These are phyloP conservation scores for Bombardia bombarda DNA, from an alignment of 495 filamentous ascomycete genomes.

Conservation along the genomic window DNA sequence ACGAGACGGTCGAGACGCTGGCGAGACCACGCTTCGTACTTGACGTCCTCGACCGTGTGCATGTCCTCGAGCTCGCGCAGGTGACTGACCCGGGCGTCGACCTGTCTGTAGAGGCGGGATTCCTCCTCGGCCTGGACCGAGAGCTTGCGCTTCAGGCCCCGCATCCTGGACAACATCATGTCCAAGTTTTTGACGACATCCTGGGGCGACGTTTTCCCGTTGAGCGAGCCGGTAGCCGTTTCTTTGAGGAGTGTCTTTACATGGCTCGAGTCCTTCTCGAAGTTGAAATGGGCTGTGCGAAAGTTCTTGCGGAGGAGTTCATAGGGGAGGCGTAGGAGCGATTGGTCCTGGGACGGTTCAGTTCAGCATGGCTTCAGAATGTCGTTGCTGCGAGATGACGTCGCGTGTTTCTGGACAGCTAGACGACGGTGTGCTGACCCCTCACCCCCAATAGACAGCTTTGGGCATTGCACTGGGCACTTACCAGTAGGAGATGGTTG, in stretches of 20 bases:
- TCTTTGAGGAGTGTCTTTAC: constrained; percentile 64
- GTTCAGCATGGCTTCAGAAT: neutral
- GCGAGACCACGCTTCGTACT: constrained; percentile 86
- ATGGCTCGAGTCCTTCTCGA: constrained; percentile 69
- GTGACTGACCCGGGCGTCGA: constrained; percentile 69
- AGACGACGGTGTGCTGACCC: neutral
- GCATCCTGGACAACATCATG: constrained; percentile 73
- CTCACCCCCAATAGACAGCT: too few species aligned
- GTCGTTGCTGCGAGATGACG: neutral
- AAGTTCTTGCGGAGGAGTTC: constrained; percentile 91
- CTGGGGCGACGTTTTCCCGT: constrained; percentile 49
- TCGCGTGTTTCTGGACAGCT: too few species aligned
- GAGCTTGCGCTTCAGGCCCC: constrained; percentile 81
- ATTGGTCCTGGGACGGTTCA: constrained; percentile 63
- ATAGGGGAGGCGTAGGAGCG: constrained; percentile 82
- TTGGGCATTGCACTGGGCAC: constrained; percentile 5
- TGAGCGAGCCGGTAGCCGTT: constrained; percentile 57
- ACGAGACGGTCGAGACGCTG: constrained; percentile 73
- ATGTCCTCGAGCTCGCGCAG: constrained; percentile 71
- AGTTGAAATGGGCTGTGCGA: constrained; percentile 71
- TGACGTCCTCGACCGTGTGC: constrained; percentile 78
- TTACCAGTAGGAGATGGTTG: constrained; percentile 40
- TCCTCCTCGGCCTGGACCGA: constrained; percentile 71
- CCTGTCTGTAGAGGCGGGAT: constrained; percentile 59
- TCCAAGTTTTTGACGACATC: constrained; percentile 72